Evolutionary conservation across 2,329 filamentous ascomycete genomes (phyloP).

Genomic region (Fusarium globosum): DNA sequence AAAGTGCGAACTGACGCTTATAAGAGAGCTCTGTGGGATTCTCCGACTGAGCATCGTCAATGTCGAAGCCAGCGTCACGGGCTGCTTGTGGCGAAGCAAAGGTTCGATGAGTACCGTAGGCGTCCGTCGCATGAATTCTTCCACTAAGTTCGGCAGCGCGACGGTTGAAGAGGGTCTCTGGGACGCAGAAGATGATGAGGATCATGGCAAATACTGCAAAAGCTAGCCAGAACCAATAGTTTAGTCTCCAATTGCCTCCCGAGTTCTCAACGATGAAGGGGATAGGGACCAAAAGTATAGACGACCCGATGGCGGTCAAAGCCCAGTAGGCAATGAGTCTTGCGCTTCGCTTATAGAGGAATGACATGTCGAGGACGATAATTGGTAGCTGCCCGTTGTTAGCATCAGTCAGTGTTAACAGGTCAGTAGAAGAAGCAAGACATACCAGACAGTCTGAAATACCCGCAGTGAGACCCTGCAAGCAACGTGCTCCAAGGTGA

Average conservation of each 20-base stretch:
- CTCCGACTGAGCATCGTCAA: background rate
- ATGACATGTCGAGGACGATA: background rate
- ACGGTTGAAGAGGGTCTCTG: background rate
- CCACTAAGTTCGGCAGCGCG: background rate
- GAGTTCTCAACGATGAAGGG: background rate
- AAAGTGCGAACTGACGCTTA: background rate
- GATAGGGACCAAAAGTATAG: background rate
- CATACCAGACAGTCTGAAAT: background rate
- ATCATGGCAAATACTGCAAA: background rate
- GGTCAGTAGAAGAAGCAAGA: background rate
- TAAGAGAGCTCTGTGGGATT: background rate
- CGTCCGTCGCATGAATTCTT: background rate
- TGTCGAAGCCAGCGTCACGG: background rate
- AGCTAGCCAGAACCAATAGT: background rate
- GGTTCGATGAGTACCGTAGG: background rate
- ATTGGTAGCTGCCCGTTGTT: background rate
- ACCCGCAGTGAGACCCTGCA: background rate
- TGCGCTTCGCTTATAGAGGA: background rate
- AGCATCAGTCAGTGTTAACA: accelerated
- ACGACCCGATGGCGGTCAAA: background rate
- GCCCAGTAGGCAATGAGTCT: background rate
- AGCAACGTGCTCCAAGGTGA: background rate
- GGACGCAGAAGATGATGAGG: background rate
- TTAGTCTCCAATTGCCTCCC: background rate
- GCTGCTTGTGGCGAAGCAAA: background rate